These are phyloP conservation scores for Moricandia arvensis DNA, from an alignment of 345 rosid species.

Conservation along the genomic window DNA sequence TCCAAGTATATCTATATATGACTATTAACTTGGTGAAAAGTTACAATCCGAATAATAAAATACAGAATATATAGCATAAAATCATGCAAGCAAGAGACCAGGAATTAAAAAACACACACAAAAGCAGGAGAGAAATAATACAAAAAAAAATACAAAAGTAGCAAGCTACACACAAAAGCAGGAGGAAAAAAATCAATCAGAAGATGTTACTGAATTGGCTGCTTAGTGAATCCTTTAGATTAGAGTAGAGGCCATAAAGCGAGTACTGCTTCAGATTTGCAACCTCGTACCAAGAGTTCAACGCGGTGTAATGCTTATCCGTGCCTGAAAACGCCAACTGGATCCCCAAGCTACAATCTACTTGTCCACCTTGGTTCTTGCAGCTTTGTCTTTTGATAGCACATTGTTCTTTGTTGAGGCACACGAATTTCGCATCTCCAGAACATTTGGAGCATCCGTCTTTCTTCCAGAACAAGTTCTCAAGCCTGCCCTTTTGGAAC, in stretches of 20 bases:
- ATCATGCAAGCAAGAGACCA: constrained; percentile 4
- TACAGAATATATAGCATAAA: constrained; percentile 4
- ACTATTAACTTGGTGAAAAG: background rate
- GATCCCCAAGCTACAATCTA: constrained; percentile 93
- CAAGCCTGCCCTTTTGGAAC: constrained; percentile 85
- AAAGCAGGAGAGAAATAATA: constrained; percentile 11
- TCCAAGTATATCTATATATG: background rate
- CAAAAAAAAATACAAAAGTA: constrained; percentile 15
- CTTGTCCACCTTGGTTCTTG: constrained; percentile 64
- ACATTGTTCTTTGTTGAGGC: constrained; percentile 84
- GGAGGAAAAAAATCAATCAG: constrained; percentile 35
- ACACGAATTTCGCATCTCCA: constrained; percentile 54
- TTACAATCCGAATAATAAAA: constrained; percentile 11
- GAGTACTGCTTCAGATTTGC: constrained; percentile 92
- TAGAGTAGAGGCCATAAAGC: constrained; percentile 77
- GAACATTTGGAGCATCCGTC: constrained; percentile 86
- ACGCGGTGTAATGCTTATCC: constrained; percentile 75
- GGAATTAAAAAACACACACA: constrained; percentile 1
- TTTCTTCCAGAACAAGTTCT: constrained; percentile 93
- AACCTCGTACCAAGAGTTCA: constrained; percentile 97
- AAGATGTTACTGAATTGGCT: constrained; percentile 64
- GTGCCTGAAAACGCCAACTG: constrained; percentile 97
- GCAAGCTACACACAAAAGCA: constrained; percentile 1
- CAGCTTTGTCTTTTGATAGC: constrained; percentile 69
- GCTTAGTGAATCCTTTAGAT: constrained; percentile 71